These are phyloP conservation scores for Epichloe sylvatica DNA, from an alignment of 2,329 filamentous ascomycete species.

Conservation along the genomic window DNA sequence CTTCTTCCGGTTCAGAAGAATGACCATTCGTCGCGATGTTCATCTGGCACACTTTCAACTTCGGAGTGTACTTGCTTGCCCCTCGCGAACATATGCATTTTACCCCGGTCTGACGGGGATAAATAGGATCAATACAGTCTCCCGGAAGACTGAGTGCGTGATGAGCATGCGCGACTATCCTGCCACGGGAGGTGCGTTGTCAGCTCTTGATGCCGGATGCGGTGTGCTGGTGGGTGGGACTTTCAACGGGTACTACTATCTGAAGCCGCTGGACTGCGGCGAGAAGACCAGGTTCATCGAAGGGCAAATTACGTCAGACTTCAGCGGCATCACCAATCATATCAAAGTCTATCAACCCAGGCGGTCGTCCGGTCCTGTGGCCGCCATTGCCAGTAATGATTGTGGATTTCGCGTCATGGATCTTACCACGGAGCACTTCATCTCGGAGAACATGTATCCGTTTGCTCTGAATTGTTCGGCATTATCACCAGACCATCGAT, in stretches of 20 bases:
- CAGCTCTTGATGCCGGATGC: conserved; percentile 36
- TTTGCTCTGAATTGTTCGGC: conserved; percentile 60
- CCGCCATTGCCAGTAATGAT: conserved; percentile 52
- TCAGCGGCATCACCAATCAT: conserved; percentile 51
- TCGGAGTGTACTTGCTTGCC: conserved; percentile 45
- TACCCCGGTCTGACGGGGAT: conserved; percentile 40
- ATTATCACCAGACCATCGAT: conserved; percentile 54
- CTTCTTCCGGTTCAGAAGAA: conserved; percentile 45
- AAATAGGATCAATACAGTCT: conserved; percentile 37
- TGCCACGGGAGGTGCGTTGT: conserved; percentile 27
- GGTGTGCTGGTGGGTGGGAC: conserved; percentile 46
- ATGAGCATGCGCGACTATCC: conserved; percentile 28
- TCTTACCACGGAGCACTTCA: conserved; percentile 43
- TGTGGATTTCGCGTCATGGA: conserved; percentile 44
- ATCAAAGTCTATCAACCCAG: conserved; percentile 43
- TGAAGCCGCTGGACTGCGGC: conserved; percentile 31
- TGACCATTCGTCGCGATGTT: conserved; percentile 40
- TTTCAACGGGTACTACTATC: conserved; percentile 41
- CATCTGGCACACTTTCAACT: conserved; percentile 52
- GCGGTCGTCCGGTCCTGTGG: conserved; percentile 36
- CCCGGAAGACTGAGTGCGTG: conserved; percentile 28
- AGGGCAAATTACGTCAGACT: conserved; percentile 33
- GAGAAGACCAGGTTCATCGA: conserved; percentile 22
- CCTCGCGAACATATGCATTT: conserved; percentile 40
- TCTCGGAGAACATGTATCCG: conserved; percentile 37